These are phyloP conservation scores for Pleurotus tuber-regium DNA, from an alignment of 768 basidiomycete genomes.

Conservation along the genomic window DNA sequence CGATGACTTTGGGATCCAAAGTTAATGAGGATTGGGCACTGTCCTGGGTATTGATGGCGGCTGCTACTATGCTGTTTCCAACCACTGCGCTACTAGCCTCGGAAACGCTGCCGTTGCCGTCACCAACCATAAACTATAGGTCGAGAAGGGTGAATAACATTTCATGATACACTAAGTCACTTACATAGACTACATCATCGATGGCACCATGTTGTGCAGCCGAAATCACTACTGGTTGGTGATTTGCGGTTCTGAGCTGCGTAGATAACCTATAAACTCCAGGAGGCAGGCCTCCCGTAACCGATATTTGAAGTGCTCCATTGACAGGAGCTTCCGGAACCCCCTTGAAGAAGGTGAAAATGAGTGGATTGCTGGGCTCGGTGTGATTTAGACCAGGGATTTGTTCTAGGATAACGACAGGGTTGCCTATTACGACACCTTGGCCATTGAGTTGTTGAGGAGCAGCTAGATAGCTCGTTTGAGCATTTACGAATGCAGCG, in stretches of 20 bases:
- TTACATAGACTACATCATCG: constrained; percentile 60
- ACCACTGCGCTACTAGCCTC: background rate
- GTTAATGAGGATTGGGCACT: background rate
- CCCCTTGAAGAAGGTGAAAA: constrained; percentile 59
- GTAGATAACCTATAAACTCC: constrained; percentile 59
- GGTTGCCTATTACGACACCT: constrained; percentile 55
- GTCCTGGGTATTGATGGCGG: background rate
- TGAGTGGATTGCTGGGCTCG: constrained; percentile 43
- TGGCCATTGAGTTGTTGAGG: constrained; percentile 51
- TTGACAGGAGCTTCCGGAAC: constrained; percentile 41
- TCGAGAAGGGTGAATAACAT: background rate
- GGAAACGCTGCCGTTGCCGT: background rate
- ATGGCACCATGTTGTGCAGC: constrained; percentile 59
- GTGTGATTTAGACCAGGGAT: constrained; percentile 43
- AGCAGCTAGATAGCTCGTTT: constrained; percentile 52
- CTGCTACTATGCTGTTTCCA: background rate
- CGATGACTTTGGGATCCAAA: background rate
- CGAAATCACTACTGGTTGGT: constrained; percentile 55
- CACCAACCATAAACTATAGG: constrained; percentile 28
- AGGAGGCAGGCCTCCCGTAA: constrained; percentile 53
- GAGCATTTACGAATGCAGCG: constrained; percentile 56
- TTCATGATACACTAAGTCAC: constrained; percentile 20
- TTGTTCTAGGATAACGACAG: constrained; percentile 55
- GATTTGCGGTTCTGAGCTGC: constrained; percentile 56
- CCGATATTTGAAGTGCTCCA: constrained; percentile 48